These are phyloP conservation scores for Musa acuminata DNA, from an alignment of 176 grass and related monocot genomes.

Conservation along the genomic window DNA sequence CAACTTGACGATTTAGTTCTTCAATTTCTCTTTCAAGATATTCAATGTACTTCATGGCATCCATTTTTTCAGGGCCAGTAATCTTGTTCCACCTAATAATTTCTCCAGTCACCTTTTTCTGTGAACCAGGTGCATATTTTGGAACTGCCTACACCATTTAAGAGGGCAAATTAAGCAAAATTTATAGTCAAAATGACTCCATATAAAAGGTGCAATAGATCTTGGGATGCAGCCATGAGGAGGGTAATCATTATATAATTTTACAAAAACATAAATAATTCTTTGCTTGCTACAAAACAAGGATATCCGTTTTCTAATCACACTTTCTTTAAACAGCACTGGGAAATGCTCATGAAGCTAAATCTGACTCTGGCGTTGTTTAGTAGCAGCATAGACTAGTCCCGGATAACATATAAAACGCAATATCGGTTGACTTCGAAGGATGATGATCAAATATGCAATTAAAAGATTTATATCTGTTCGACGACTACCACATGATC, in stretches of 20 bases:
- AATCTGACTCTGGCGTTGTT: neutral
- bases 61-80: constrained; percentile 87
- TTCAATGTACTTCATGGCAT: constrained; percentile 88
- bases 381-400: neutral
- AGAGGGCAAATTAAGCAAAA: neutral
- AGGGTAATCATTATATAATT: neutral
- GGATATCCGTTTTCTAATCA: neutral
- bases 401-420: neutral
- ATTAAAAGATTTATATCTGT: too few relatives aligned
- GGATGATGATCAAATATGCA: neutral
- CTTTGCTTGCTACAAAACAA: too few relatives aligned
- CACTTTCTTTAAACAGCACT: neutral
- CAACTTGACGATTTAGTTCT: constrained; percentile 67
- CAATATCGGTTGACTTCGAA: neutral
- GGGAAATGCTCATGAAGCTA: neutral
- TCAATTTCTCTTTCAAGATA: constrained; percentile 88
- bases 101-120: constrained; percentile 84
- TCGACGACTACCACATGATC: too few relatives aligned
- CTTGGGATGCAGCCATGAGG: neutral
- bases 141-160: constrained; percentile 36
- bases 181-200: neutral
- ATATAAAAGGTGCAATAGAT: neutral
- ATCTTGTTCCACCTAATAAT: constrained; percentile 91
- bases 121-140: constrained; percentile 72
- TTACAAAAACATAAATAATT: too few relatives aligned